A percentile compares a stretch with the other conserved stretches of the same genome.
These are phyloP conservation scores for Lachancea mirantina DNA, from an alignment of 805 yeast genomes.

Conservation along the genomic window DNA sequence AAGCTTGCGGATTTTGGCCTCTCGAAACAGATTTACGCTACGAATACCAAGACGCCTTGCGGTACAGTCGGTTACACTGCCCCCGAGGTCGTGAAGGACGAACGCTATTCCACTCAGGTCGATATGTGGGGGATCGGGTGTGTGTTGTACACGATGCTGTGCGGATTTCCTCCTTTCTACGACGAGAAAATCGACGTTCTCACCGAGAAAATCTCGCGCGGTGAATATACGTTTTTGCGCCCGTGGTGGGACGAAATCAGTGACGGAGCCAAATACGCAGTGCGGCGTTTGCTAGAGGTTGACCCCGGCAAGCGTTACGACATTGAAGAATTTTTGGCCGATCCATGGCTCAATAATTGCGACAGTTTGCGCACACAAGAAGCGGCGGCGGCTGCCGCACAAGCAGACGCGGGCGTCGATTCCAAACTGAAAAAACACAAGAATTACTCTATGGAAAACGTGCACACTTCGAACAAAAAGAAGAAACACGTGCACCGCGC, in stretches of 20 bases:
- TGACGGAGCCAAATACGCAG: slow-evolving; percentile 61
- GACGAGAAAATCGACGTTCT: slow-evolving; percentile 60
- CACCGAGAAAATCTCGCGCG: slow-evolving; percentile 61
- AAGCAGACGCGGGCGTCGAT: no score
- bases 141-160: slow-evolving; percentile 82
- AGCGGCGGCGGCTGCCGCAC: not conserved
- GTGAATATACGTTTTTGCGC: slow-evolving; percentile 62
- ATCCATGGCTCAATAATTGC: slow-evolving; percentile 54
- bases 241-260: slow-evolving; percentile 91
- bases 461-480: slow-evolving; percentile 14
- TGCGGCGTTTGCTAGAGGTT: slow-evolving; percentile 56
- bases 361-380: slow-evolving; percentile 17
- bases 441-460: slow-evolving; percentile 4
- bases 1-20: slow-evolving; percentile 95
- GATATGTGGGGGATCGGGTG: slow-evolving; percentile 99
- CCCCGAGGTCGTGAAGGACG: slow-evolving; percentile 94
- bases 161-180: slow-evolving; percentile 98
- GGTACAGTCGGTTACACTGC: slow-evolving; percentile 99
- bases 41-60: slow-evolving; percentile 92
- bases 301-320: slow-evolving; percentile 64
- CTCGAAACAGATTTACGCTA: slow-evolving; percentile 82
- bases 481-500: slow-evolving; percentile 17
- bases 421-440: slow-evolving; percentile 7
- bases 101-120: slow-evolving; percentile 84
- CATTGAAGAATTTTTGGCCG: slow-evolving; percentile 56